Evolutionary conservation across 345 rosid genomes (phyloP).

Genomic region (Citropsis articulata): DNA sequence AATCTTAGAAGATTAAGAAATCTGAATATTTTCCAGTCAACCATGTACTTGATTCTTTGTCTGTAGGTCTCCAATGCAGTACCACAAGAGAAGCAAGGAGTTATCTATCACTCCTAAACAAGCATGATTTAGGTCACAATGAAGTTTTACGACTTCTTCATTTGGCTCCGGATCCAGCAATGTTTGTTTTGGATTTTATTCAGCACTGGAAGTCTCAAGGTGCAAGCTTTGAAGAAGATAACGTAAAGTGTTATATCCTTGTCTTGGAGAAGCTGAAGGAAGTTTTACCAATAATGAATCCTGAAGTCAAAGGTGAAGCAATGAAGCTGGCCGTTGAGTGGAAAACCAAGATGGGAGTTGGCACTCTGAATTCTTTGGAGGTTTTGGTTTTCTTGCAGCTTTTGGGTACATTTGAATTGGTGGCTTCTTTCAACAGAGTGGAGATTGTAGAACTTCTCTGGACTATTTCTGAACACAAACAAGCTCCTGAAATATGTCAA

Average conservation of each 20-base stretch:
- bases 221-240: slow-evolving; percentile 19
- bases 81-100: slow-evolving; percentile 2
- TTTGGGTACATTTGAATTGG: slow-evolving; percentile 37
- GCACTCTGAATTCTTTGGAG: slow-evolving; percentile 22
- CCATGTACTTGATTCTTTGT: neutral
- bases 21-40: neutral
- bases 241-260: slow-evolving; percentile 12
- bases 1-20: neutral
- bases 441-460: slow-evolving; percentile 31
- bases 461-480: slow-evolving; percentile 21
- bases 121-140: slow-evolving; percentile 10
- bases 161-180: slow-evolving; percentile 32
- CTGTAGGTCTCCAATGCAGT: neutral
- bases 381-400: slow-evolving; percentile 39
- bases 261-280: slow-evolving; percentile 33
- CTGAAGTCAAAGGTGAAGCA: slow-evolving; percentile 27
- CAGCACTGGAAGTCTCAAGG: slow-evolving; percentile 8
- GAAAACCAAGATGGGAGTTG: slow-evolving; percentile 28
- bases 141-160: slow-evolving; percentile 26
- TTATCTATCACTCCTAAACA: slow-evolving; percentile 3
- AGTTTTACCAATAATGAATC: slow-evolving; percentile 20
- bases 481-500: slow-evolving; percentile 27
- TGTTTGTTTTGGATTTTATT: slow-evolving; percentile 32
- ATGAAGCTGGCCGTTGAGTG: slow-evolving; percentile 29
- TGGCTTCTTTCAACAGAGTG: slow-evolving; percentile 22